phyloP scores from a whole-genome alignment of 768 basidiomycete genomes.

The Lentinula aciculospora region DNA sequence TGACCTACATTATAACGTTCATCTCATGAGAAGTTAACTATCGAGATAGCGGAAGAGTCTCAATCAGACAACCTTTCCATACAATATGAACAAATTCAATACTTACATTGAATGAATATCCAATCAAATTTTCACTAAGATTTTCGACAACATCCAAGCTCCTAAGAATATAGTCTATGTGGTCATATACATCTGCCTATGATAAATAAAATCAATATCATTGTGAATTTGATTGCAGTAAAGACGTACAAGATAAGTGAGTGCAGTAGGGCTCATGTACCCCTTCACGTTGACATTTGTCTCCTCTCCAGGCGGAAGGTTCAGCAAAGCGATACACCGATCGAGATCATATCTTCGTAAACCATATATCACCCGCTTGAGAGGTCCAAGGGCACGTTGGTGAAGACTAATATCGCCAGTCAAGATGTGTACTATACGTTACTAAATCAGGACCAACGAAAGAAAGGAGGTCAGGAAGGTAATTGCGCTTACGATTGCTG shows the following conservation, averaged over 20 bases:
- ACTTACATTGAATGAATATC: slow-evolving; percentile 65
- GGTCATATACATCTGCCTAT: slow-evolving; percentile 67
- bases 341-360: slow-evolving; percentile 67
- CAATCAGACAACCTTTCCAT: neutral
- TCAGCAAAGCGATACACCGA: slow-evolving; percentile 53
- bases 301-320: slow-evolving; percentile 20
- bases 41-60: slow-evolving; percentile 43
- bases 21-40: slow-evolving; percentile 62
- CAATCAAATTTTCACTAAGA: slow-evolving; percentile 61
- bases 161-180: slow-evolving; percentile 61
- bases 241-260: slow-evolving; percentile 54
- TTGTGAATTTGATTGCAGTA: neutral
- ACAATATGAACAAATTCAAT: slow-evolving; percentile 6
- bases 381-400: slow-evolving; percentile 68
- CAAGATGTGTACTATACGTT: slow-evolving; percentile 58
- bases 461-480: neutral
- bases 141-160: slow-evolving; percentile 65
- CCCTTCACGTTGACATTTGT: slow-evolving; percentile 38
- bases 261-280: slow-evolving; percentile 59
- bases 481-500: slow-evolving; percentile 33
- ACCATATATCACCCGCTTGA: slow-evolving; percentile 65
- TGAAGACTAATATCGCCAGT: slow-evolving; percentile 70
- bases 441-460: neutral
- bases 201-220: neutral
- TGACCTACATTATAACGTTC: slow-evolving; percentile 56